Conservation (phyloP, 2,329 filamentous ascomycete species). For the Beauveria brongniartii region DNA sequence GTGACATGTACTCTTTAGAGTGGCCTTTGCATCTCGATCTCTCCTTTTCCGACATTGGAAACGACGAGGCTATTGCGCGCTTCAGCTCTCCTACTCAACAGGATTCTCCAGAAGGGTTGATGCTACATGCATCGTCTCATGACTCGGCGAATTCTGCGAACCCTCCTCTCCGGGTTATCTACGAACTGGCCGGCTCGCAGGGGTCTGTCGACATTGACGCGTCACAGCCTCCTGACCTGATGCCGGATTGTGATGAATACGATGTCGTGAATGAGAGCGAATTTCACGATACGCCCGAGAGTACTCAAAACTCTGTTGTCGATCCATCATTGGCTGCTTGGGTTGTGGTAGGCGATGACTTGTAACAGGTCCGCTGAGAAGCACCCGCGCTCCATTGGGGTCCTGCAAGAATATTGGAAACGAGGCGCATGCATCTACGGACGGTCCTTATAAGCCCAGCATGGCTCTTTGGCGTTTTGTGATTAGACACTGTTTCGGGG, state of each 20-base stretch:
- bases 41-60: conserved; percentile 34
- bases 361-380: conserved; percentile 34
- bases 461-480: conserved; percentile 15
- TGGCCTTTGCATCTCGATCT: conserved; percentile 29
- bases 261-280: conserved; percentile 29
- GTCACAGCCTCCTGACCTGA: conserved; percentile 28
- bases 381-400: conserved; percentile 22
- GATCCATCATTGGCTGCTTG: conserved; percentile 26
- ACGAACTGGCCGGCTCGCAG: conserved; percentile 28
- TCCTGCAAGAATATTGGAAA: conserved; percentile 20
- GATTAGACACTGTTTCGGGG: background rate
- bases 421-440: conserved; percentile 22
- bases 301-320: conserved; percentile 20
- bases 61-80: conserved; percentile 30
- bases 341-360: conserved; percentile 38
- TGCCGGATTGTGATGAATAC: conserved; percentile 19
- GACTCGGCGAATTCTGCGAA: conserved; percentile 13
- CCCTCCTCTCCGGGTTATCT: conserved; percentile 31
- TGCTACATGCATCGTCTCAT: conserved; percentile 14
- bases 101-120: conserved; percentile 15
- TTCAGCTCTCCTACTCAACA: conserved; percentile 23
- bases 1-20: conserved; percentile 17
- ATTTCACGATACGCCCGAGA: conserved; percentile 23
- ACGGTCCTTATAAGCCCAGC: conserved; percentile 28
- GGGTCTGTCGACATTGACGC: conserved; percentile 28